These are phyloP conservation scores for Candida golubevii DNA, from an alignment of 805 yeast species.

Conservation along the genomic window DNA sequence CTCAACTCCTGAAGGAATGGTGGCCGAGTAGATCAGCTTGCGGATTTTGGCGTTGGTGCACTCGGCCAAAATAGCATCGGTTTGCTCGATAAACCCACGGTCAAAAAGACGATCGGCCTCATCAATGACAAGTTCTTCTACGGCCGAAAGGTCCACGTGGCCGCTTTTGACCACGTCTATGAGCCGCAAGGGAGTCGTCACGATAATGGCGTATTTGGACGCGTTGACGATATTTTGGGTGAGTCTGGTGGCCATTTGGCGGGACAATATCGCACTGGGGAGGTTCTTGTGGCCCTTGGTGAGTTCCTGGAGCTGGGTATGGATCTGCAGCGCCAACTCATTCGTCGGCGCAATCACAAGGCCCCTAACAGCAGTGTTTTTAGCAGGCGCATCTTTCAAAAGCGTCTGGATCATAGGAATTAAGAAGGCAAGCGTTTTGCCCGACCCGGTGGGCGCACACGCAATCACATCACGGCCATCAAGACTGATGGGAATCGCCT, in stretches of 20 bases:
- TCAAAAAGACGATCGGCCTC: constrained; percentile 96
- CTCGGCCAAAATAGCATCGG: constrained; percentile 72
- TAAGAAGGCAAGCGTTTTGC: constrained; percentile 88
- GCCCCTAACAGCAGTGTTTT: constrained; percentile 58
- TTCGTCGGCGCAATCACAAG: constrained; percentile 90
- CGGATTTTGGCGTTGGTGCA: constrained; percentile 51
- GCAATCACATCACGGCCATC: constrained; percentile 75
- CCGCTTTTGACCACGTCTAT: constrained; percentile 70
- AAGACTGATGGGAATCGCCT: constrained; percentile 74
- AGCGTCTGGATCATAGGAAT: constrained; percentile 70
- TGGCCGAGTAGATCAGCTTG: constrained; percentile 89
- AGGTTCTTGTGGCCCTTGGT: constrained; percentile 49
- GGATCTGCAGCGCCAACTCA: constrained; percentile 86
- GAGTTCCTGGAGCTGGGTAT: constrained; percentile 58
- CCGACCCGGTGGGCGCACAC: constrained; percentile 98
- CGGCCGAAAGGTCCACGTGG: constrained; percentile 54
- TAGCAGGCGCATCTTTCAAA: constrained; percentile 20
- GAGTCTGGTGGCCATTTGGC: constrained; percentile 65
- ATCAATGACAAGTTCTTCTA: constrained; percentile 80
- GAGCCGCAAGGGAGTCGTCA: constrained; percentile 85
- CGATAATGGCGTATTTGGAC: constrained; percentile 70
- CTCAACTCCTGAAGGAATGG: constrained; percentile 91
- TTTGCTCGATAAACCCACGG: constrained; percentile 80
- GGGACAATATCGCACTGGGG: constrained; percentile 62
- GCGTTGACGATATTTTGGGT: constrained; percentile 55